Evolutionary conservation across 202 grass and related monocot species (phyloP), one percentile per base, ranked within the genome.

Genomic region (Sporobolus alterniflorus): DNA sequence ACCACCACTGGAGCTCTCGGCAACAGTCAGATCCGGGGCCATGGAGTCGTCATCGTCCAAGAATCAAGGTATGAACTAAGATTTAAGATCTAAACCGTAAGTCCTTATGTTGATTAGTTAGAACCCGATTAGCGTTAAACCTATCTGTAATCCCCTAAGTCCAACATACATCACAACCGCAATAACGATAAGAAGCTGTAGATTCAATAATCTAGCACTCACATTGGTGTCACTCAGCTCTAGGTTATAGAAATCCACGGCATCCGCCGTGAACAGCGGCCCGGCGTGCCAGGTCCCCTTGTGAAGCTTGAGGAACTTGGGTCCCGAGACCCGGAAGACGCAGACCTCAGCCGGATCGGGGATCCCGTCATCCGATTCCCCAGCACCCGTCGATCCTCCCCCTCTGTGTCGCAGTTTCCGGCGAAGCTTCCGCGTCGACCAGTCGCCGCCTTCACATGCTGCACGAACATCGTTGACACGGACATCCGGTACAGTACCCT

Each of bases 151-250:
- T 25, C 54, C 22, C 26, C 2, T n/a, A n/a, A 2, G 10, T 57
- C 4, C 11, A 0, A 0, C 5, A 6, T 50, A 11, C 4, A 13
- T 57, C 54, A 60, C 25, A 62, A 62, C 29, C 5, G 57, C 57
- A 30, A 62, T 17, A 2, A 57, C 12, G 9, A 31, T 30, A 29
- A 76, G 71, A 29, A 76, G 71, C 15, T 62, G 36, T 1, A 41
- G 61, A 18, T 66, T 70, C 33, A 49, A 82, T 11, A 33, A 56
- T 2, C 4, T 51, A 22, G 40, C 15, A 88, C 96, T 96, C 74
- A 96, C 96, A 85, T 99, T 96, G 75, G 96, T 99, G 85, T 99
- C 54, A 83, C 91, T 96, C 12, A 99, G 91, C 83, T 99, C 96
- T 61, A 99, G 88, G 71, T 99, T 99, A 75, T 96, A 99, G 80